Conservation (phyloP, 106 monocot genomes). For the Iris macrosiphon region DNA sequence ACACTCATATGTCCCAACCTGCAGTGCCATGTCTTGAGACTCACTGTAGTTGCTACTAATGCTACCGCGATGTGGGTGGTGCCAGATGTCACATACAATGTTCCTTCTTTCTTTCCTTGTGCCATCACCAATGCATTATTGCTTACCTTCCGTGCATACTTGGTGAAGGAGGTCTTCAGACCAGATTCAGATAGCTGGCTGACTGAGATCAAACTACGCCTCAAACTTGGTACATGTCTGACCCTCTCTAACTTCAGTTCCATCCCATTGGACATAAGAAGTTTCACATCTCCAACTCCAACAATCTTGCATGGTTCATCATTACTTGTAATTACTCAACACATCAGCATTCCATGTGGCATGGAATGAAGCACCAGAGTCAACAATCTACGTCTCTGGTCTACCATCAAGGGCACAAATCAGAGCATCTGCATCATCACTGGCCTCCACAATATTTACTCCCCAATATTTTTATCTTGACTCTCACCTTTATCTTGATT, state of each 20-base stretch:
- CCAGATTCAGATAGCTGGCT: neutral
- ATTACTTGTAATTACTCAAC: neutral
- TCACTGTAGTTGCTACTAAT: neutral
- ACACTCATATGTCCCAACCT: neutral
- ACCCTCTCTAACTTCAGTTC: neutral
- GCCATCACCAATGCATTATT: neutral
- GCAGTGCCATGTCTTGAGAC: neutral
- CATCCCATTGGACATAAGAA: neutral
- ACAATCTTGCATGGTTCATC: neutral
- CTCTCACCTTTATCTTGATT: neutral
- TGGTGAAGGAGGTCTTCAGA: neutral
- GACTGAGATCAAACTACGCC: neutral
- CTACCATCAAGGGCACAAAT: neutral
- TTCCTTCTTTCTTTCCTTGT: neutral
- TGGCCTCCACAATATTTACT: neutral
- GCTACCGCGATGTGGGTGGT: neutral
- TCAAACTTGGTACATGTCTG: neutral
- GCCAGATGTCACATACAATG: neutral
- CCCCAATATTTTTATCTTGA: too few relatives aligned
- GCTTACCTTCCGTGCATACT: neutral
- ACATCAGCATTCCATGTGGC: neutral
- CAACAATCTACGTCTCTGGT: neutral
- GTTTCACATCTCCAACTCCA: neutral
- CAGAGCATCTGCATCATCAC: neutral
- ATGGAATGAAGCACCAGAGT: neutral